Conservation (phyloP, 176 grass and related monocot species). For the Triticum urartu region DNA sequence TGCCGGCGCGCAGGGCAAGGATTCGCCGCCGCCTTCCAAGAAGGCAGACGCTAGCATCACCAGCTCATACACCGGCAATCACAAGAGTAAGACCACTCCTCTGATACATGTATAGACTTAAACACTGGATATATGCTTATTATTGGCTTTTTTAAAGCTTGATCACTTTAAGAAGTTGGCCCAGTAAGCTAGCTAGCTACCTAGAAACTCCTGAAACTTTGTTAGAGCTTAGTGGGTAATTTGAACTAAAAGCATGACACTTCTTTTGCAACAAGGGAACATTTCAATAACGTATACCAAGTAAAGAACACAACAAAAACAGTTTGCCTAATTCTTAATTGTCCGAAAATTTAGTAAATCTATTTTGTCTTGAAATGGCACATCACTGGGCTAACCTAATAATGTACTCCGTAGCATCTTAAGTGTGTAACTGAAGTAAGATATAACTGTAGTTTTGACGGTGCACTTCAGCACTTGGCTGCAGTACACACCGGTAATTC, state of each 20-base stretch:
- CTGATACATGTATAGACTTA: not conserved
- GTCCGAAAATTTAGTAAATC: not conserved
- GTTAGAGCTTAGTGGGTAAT: not conserved
- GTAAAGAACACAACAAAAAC: too few relatives aligned
- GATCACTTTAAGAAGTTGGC: too few relatives aligned
- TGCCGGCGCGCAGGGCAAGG: not conserved
- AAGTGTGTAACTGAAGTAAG: not conserved
- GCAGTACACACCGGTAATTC: not conserved
- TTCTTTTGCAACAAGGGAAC: too few relatives aligned
- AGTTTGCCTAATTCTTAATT: not conserved
- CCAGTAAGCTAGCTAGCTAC: too few relatives aligned
- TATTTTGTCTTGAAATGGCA: not conserved
- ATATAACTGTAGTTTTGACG: not conserved
- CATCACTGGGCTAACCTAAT: not conserved
- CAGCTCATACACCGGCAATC: constrained; percentile 22
- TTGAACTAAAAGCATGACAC: too few relatives aligned
- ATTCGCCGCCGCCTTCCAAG: constrained; percentile 22
- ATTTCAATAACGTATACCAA: not conserved
- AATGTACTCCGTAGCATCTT: too few relatives aligned
- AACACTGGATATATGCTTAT: not conserved
- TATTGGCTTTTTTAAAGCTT: not conserved
- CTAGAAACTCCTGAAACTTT: not conserved
- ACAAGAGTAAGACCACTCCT: constrained; percentile 31
- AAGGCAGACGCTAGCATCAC: constrained; percentile 10
- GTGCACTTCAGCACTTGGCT: not conserved